These are phyloP conservation scores for Neofusicoccum kwambonambiense DNA, from an alignment of 2,329 filamentous ascomycete species.

Conservation along the genomic window DNA sequence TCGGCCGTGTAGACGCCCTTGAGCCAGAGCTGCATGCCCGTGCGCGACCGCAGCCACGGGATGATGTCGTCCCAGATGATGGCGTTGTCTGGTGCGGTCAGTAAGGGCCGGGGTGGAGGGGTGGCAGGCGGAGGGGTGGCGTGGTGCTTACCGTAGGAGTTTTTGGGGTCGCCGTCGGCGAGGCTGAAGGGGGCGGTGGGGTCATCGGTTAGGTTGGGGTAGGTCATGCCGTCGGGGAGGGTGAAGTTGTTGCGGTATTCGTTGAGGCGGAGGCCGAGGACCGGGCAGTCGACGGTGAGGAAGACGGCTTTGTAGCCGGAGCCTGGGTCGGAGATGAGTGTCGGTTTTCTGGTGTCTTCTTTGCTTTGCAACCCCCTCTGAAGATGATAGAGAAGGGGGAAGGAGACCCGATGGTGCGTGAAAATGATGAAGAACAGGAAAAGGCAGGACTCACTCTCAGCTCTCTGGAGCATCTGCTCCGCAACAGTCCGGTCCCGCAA, in stretches of 20 bases:
- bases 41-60: conserved; percentile 48
- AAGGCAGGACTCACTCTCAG: no score
- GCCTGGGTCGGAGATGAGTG: conserved; percentile 23
- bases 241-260: conserved; percentile 55
- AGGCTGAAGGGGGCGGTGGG: conserved; percentile 28
- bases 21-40: conserved; percentile 50
- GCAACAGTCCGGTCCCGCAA: conserved; percentile 49
- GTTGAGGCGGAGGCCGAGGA: conserved; percentile 53
- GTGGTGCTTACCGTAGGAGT: background rate
- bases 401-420: no score
- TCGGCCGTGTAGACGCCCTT: conserved; percentile 44
- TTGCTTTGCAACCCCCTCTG: no score
- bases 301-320: conserved; percentile 56
- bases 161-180: background rate
- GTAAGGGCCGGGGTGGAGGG: no score
- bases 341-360: no score
- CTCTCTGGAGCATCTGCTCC: conserved; percentile 35
- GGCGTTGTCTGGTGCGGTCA: conserved; percentile 21
- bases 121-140: no score
- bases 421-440: no score
- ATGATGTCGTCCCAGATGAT: conserved; percentile 51
- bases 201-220: conserved; percentile 43
- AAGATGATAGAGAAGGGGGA: no score
- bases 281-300: conserved; percentile 55
- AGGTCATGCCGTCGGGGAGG: conserved; percentile 45